Base-by-base conservation (phyloP, 805 yeast genomes). In the Nakazawaea wyomingensis region DNA sequence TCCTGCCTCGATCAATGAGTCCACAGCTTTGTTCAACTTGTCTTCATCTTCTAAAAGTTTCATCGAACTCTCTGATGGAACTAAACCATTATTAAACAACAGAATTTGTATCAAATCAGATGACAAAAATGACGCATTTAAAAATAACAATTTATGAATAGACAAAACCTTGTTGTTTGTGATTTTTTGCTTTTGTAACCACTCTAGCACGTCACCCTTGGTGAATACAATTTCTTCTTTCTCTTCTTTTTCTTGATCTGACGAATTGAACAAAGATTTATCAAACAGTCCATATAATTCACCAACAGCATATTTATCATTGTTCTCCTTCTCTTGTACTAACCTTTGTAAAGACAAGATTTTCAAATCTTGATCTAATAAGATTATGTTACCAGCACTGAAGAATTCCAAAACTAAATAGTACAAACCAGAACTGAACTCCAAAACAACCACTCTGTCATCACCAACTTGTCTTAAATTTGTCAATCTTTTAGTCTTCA, bases 331-430 rank as follows among this genome's bases (percentile, higher is more conserved):
- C 42, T 85, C 95, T 27, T 77, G 77, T 8, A 88, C 96, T 18
- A 83, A 65, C 61, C 97, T 77, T 56, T 85, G 90, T 22, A 89
- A 64, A 0, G 91, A 69, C 54, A 89, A 52, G 39, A 90, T 88
- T 52, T 75, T 80, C 47, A 69, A 61, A 17, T 81, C 73, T 22
- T 77, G 72, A 59, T 91, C 95, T 48, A 91, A 68, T 17, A 91
- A 68, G 16, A 91, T 66, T 43, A 91, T 76, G 57, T 91, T 91
- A 21, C 99, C 99, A 3, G 96, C 96, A 57, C 96, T 85, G 66
- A 90, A 91, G 55, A 91, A 91, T 61, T 91, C 99, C 41, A 91
- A 62, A 0, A 87, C 96, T 50, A 91, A 65, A 52, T 85, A 82
- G 55, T 65, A 80, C 41, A 76, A 54, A 2, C 96, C 96, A 54